A percentile compares a stretch with the other conserved stretches of the same genome.
Evolutionary conservation across 495 filamentous ascomycete genomes (phyloP).

Genomic region (Trichoderma erinaceum): DNA sequence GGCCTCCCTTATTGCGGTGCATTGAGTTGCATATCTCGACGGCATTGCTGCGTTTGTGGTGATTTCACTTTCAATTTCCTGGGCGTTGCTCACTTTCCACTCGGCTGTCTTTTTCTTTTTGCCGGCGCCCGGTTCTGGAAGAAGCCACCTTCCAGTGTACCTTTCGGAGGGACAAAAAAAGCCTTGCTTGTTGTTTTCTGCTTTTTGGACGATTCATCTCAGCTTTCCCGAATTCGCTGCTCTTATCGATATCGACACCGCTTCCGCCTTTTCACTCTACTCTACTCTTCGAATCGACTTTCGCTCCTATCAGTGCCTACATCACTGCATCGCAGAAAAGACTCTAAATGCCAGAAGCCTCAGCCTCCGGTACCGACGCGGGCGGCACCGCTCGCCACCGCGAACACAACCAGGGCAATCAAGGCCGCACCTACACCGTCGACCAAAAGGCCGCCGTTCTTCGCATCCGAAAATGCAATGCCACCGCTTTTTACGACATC

Average conservation of each 20-base stretch:
- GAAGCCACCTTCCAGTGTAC: constrained; percentile 8
- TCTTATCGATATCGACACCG: not conserved
- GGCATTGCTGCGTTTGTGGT: not conserved
- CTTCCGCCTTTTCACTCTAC: not conserved
- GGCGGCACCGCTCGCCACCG: constrained; percentile 63
- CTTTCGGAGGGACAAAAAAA: not conserved
- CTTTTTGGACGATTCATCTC: not conserved
- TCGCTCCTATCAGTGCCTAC: not conserved
- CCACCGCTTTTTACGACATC: constrained; percentile 89
- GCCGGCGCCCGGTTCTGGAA: not conserved
- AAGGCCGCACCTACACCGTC: constrained; percentile 77
- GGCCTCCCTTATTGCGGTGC: constrained; percentile 1
- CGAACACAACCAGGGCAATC: constrained; percentile 90
- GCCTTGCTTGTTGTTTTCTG: not conserved
- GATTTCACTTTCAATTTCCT: not conserved
- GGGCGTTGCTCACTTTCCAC: not conserved
- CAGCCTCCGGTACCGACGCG: constrained; percentile 63
- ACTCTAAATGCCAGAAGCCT: constrained; percentile 63
- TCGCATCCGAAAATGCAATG: constrained; percentile 71
- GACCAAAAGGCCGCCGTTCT: constrained; percentile 89
- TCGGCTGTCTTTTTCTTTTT: not conserved
- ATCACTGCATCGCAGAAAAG: not conserved
- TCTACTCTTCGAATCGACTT: not conserved
- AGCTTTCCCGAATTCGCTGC: not conserved
- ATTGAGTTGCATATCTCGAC: constrained; percentile 1